A percentile compares a stretch with the other conserved stretches of the same genome.
phyloP scores from a whole-genome alignment of 208 protist species.

The Crithidia expoeki region DNA sequence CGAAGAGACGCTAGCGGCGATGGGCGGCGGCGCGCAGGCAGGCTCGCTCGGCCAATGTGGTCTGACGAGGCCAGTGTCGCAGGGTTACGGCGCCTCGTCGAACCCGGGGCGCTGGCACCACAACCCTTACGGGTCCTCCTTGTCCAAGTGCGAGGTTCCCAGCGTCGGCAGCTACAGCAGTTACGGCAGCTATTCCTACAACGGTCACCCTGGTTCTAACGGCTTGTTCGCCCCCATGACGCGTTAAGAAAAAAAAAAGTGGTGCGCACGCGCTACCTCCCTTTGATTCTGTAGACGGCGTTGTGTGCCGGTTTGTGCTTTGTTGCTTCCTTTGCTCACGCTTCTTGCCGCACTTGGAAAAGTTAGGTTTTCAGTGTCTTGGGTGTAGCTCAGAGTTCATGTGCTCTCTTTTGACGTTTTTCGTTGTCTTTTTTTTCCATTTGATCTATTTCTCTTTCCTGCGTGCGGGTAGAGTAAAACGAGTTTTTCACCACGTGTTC shows the following conservation, averaged over 20 bases:
- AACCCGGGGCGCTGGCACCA: slow-evolving; percentile 34
- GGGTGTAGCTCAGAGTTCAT: slow-evolving; percentile 3
- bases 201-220: not conserved
- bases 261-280: too few relatives aligned
- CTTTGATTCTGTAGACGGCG: too few relatives aligned
- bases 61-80: slow-evolving; percentile 17
- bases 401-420: not conserved
- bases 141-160: slow-evolving; percentile 15
- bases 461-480: too few relatives aligned
- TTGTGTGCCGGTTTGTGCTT: not conserved
- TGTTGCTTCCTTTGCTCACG: not conserved
- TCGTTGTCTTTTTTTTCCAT: not conserved
- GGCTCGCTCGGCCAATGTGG: slow-evolving; percentile 8
- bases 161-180: slow-evolving; percentile 11
- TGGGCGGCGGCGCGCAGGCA: not conserved
- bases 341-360: not conserved
- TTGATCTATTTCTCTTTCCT: too few relatives aligned
- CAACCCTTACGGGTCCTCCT: slow-evolving; percentile 31
- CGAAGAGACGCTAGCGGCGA: slow-evolving; percentile 17
- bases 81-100: slow-evolving; percentile 17
- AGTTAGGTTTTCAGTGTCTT: not conserved
- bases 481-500: not conserved
- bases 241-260: not conserved
- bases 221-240: slow-evolving; percentile 13
- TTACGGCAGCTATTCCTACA: not conserved